A percentile compares a stretch with the other conserved stretches of the same genome.
Evolutionary conservation across 2,329 filamentous ascomycete species (phyloP).

Genomic region (Amesomyces nigricolor): DNA sequence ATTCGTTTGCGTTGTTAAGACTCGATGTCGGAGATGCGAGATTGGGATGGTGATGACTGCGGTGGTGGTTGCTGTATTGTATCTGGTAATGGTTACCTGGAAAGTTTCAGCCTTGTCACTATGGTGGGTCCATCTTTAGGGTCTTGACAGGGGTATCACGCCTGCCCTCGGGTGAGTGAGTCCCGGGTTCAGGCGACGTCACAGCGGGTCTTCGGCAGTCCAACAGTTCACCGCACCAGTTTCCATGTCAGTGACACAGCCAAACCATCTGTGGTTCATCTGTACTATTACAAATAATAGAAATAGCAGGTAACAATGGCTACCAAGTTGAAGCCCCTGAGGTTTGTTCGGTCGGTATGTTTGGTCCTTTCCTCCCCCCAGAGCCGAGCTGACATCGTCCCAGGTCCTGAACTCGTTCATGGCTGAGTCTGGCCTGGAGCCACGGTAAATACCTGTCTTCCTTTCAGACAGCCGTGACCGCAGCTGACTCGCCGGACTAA

Average conservation of each 20-base stretch:
- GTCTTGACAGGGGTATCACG: background rate
- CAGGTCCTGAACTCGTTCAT: constrained; percentile 84
- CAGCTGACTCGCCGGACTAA: background rate
- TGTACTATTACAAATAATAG: background rate
- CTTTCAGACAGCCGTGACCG: background rate
- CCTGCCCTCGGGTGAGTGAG: background rate
- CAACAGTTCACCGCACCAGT: background rate
- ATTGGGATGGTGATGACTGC: background rate
- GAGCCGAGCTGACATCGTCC: background rate
- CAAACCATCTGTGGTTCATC: background rate
- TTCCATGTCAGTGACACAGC: background rate
- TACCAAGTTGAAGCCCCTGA: constrained; percentile 28
- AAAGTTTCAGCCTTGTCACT: constrained; percentile 4
- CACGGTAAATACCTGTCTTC: constrained; percentile 53
- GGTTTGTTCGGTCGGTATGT: constrained; percentile 32
- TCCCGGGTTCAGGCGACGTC: background rate
- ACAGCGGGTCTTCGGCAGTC: background rate
- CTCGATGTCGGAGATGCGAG: background rate
- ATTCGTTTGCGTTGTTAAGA: background rate
- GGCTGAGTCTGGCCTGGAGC: constrained; percentile 79
- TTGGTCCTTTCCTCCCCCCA: background rate
- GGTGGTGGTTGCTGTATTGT: background rate
- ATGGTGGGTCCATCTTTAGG: background rate
- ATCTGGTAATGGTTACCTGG: too few relatives aligned
- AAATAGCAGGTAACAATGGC: constrained; percentile 24